Base-by-base conservation (phyloP, 192 early-diverging fungal genomes). In the Backusella australiensis region DNA sequence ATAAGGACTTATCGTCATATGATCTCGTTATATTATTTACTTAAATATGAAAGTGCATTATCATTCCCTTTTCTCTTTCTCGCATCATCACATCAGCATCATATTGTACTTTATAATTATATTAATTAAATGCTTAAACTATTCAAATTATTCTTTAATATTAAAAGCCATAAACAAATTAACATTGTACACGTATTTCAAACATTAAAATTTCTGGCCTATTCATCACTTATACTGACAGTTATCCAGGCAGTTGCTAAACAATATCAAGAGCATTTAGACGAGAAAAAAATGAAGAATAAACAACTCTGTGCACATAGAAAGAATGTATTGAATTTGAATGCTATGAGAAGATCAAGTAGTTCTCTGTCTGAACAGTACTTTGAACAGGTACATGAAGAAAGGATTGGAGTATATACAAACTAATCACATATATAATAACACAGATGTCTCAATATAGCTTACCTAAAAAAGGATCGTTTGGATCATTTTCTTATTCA, bases 191-290 rank as follows among this genome's bases (percentile, higher is more conserved):
- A 63, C 12, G 9, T 26, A 23, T 63, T 63, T 29, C 56, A 63
- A 63, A 63, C 26, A 63, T 29, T 63, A 63, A 63, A 63, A 63
- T 0, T 29, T 4, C 3, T 63, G 4, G 56, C 56, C 14, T 63
- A 63, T 12, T 29, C 56, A 63, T 63, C 56, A 29, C 26, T 63
- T 29, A 23, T 63, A 63, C 4, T 63, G 12, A 63, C 26, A 23
- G 3, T 8, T 23, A 29, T 63, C 14, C 56, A 23, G 1, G 56
- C 56, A 11, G 12, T 4, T 26, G 23, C 56, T 14, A 63, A 7
- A 26, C 56, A 63, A 63, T 63, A 63, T 9, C 56, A 63, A 63
- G 56, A 63, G 26, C 23, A 63, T 63, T 63, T 63, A 63, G 56
- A 63, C 26, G 9, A 63, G 23, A 63, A 63, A 63, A 14, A 63